Conservation (phyloP, 768 basidiomycete genomes). For the Podaxis sp. region DNA sequence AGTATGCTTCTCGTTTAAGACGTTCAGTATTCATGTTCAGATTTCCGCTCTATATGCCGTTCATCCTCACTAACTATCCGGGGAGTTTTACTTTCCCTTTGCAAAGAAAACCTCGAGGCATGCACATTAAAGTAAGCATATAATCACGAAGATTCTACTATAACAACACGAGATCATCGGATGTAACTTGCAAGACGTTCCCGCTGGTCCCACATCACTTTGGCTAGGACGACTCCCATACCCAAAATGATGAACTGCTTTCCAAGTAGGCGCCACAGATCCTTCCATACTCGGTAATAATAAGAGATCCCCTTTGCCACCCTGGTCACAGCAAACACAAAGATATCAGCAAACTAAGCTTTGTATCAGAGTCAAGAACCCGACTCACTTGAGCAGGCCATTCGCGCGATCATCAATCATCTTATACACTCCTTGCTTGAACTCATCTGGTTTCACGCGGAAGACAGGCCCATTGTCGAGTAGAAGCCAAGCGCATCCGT, state of each 20-base stretch:
- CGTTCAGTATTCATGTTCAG: not conserved
- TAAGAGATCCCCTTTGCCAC: conserved; percentile 25
- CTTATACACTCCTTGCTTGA: conserved; percentile 52
- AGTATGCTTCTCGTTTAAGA: not conserved
- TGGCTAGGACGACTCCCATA: conserved; percentile 23
- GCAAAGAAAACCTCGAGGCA: not conserved
- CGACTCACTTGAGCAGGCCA: conserved; percentile 15
- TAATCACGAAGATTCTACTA: not conserved
- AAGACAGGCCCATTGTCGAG: conserved; percentile 52
- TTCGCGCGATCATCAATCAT: conserved; percentile 48
- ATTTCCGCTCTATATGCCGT: not conserved
- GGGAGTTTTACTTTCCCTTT: conserved; percentile 1
- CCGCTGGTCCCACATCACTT: conserved; percentile 30
- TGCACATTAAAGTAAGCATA: conserved; percentile 6
- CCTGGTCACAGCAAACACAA: conserved; percentile 16
- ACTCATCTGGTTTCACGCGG: conserved; percentile 43
- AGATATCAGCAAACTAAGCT: not conserved
- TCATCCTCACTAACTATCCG: not conserved
- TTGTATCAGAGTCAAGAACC: not conserved
- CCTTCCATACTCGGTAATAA: conserved; percentile 28
- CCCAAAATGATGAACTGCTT: conserved; percentile 25
- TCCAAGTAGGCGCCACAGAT: conserved; percentile 29
- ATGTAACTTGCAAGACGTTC: conserved; percentile 21
- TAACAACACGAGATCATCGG: conserved; percentile 12
- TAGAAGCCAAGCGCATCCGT: conserved; percentile 47